Evolutionary conservation across 768 basidiomycete species (phyloP), one percentile per base, ranked within the genome.

Genomic region (Tremella yokohamensis): DNA sequence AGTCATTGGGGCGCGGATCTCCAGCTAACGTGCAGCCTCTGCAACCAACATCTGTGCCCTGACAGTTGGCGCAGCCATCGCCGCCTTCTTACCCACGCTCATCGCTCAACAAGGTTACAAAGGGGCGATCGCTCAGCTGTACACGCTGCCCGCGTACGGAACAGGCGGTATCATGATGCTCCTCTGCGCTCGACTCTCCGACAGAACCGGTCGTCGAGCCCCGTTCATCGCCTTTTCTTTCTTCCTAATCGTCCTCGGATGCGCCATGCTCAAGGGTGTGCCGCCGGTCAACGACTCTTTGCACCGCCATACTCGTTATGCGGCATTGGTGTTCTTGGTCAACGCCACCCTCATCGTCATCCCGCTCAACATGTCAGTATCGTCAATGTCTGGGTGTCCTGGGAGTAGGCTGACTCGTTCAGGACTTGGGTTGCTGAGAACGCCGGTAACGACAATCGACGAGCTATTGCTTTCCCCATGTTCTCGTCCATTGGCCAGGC

Each of bases 21-120:
- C 6, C 8, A 4, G 4, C 18, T 18, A 16, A 22, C 42, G 42
- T 4, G 6, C 25, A 54, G 53, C 53, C 3, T 40, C 53, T 12
- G 40, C 40, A 12, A 54, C 53, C 37, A 40, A 54, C 24, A 40
- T 34, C 15, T 40, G 38, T 24, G 4, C 7, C 19, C 20, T 54
- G 19, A 40, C 61, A 47, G 61, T 59, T 9, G 63, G 63, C n/a
- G 59, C 63, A 7, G 63, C 56, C 24, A 39, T 64, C 13, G 44
- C 45, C 12, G 63, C 63, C 15, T 64, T 53, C 58, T 40, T 64
- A 8, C 63, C 63, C 15, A 64, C 63, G 24, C 42, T 64, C 8
- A 60, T 51, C 19, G 4, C 26, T 18, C 59, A 64, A 44, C 53
- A 49, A 16, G 42, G 42, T 15, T 45, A 45, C 42, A 57, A 26